Percentiles rank a stretch among this genome's conserved stretches.
Evolutionary conservation across 2,329 filamentous ascomycete genomes (phyloP).

Genomic region (Graphilbum fragrans): DNA sequence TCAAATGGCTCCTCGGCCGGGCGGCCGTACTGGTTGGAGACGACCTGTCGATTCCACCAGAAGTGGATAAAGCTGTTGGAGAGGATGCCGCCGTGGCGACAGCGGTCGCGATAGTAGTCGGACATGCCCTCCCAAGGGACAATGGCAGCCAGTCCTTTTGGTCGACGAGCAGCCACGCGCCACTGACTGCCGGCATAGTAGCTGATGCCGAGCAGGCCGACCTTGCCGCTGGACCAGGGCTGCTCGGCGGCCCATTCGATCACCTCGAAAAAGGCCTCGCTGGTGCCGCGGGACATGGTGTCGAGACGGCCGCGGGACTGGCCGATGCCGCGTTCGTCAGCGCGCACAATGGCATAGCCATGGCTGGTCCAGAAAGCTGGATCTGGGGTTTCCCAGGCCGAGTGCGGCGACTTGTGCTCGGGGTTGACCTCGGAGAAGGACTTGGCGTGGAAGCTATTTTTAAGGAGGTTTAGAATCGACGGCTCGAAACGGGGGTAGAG

Average conservation of each 20-base stretch:
- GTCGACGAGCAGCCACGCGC: conserved; percentile 33
- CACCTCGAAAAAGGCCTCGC: conserved; percentile 34
- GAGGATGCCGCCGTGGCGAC: conserved; percentile 49
- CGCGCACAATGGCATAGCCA: conserved; percentile 43
- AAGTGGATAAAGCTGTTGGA: conserved; percentile 46
- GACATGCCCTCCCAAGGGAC: conserved; percentile 41
- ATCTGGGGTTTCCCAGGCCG: conserved; percentile 48
- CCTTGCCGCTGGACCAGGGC: conserved; percentile 33
- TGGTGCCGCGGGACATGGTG: conserved; percentile 34
- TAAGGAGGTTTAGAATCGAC: background rate
- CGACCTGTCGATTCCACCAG: conserved; percentile 57
- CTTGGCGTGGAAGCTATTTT: conserved; percentile 21
- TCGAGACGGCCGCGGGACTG: conserved; percentile 34
- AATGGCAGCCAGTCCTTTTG: conserved; percentile 33
- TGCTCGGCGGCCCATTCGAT: conserved; percentile 36
- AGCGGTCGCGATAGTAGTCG: conserved; percentile 43
- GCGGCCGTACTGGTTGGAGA: conserved; percentile 56
- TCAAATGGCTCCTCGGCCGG: conserved; percentile 14
- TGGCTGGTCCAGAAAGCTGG: conserved; percentile 42
- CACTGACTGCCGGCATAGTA: conserved; percentile 36
- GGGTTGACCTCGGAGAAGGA: conserved; percentile 38
- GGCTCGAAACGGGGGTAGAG: no score
- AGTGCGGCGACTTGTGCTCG: conserved; percentile 39
- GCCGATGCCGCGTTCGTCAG: conserved; percentile 34
- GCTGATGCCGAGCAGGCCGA: conserved; percentile 33